Base-by-base conservation (phyloP, 2,329 filamentous ascomycete species). In the Thelonectria discophora region DNA sequence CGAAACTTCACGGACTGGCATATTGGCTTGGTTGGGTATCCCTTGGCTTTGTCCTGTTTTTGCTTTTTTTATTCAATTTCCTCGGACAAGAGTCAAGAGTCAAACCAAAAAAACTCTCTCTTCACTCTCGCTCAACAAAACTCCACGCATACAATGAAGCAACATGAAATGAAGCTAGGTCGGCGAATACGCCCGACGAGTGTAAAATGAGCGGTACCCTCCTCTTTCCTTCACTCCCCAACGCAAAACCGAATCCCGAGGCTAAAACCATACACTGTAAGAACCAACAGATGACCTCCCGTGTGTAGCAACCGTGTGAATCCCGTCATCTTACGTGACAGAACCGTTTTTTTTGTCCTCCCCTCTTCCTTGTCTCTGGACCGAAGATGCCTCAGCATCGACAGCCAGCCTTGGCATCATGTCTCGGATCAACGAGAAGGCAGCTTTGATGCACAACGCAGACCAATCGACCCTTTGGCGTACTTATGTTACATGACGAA, bases 401-500 rank as follows among this genome's bases (percentile, higher is more conserved):
- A 39, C 21, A 20, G 58, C n/a, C 37, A 13, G 24, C 20, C 48
- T 43, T 42, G 34, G 21, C 27, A 34, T 52, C 50, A 42, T 40
- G 20, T 18, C 43, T 15, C 24, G n/a, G 24, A 32, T n/a, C 43
- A 39, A 56, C 57, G 50, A 40, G 37, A 43, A 57, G 17, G 30
- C 5, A 34, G 55, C 20, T 61, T 58, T 37, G 61, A 64, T 63
- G 43, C 64, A 65, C 55, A 63, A 63, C 10, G 34, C 34, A 37
- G 58, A 52, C 50, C 56, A 34, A 51, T 40, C 18, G 32, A 34
- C 34, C 21, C 57, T 34, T 4, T 55, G 50, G 34, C 46, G 37
- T 61, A 59, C 67, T 60, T 55, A 65, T 52, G 67, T 78, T 81
- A 88, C 85, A 88, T 85, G 63, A 88, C 84, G 71, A 88, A 89